Percentiles rank a stretch among this genome's conserved stretches.
Conservation (phyloP, 805 yeast species). For the Maudiozyma bulderi region DNA sequence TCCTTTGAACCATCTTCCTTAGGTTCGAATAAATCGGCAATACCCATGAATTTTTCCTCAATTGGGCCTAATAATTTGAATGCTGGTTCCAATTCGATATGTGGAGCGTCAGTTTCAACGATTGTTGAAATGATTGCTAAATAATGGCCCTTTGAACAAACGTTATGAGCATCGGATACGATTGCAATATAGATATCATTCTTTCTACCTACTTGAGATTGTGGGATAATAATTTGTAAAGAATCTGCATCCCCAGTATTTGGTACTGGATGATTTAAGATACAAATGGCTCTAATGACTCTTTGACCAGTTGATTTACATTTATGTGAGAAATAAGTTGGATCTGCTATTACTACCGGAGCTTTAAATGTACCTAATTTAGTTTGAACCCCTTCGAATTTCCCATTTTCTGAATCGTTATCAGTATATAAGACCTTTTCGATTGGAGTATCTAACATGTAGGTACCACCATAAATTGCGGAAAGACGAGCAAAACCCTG, state of each 20-base stretch:
- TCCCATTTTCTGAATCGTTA: constrained; percentile 35
- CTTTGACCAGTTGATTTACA: constrained; percentile 31
- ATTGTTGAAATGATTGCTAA: constrained; percentile 91
- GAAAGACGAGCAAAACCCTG: constrained; percentile 96
- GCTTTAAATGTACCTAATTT: constrained; percentile 90
- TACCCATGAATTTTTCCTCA: constrained; percentile 83
- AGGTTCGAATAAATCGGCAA: constrained; percentile 86
- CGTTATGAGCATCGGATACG: constrained; percentile 81
- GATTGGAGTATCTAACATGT: constrained; percentile 93
- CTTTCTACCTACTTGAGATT: constrained; percentile 85
- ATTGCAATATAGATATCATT: constrained; percentile 93
- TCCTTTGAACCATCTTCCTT: constrained; percentile 70
- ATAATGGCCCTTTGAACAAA: constrained; percentile 78
- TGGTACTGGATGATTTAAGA: constrained; percentile 82
- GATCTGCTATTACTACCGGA: constrained; percentile 91
- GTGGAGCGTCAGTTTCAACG: constrained; percentile 88
- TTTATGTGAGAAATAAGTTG: constrained; percentile 81
- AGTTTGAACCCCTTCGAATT: constrained; percentile 77
- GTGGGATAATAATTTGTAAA: constrained; percentile 90
- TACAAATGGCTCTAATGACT: constrained; percentile 50
- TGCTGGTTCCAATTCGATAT: constrained; percentile 86
- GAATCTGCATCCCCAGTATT: constrained; percentile 77
- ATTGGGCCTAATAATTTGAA: constrained; percentile 77
- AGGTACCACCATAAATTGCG: constrained; percentile 97
- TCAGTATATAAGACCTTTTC: constrained; percentile 75